Evolutionary conservation across 2,329 filamentous ascomycete genomes (phyloP).

Genomic region (Emergomyces pasteurianus): DNA sequence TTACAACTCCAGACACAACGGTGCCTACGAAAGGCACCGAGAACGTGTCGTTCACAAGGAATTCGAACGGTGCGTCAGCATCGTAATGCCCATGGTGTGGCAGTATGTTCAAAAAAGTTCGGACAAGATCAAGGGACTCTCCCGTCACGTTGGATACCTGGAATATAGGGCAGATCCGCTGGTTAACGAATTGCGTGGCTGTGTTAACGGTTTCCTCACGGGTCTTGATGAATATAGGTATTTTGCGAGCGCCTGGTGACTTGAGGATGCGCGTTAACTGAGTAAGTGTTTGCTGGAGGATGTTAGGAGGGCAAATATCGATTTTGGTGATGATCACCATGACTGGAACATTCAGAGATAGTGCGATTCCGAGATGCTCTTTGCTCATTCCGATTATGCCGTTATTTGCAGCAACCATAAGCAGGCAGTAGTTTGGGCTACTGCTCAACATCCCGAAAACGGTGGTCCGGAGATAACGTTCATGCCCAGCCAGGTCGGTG

Average conservation of each 20-base stretch:
- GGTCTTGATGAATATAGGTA: slow-evolving; percentile 88
- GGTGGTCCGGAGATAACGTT: slow-evolving; percentile 87
- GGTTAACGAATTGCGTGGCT: slow-evolving; percentile 87
- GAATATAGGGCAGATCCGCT: slow-evolving; percentile 93
- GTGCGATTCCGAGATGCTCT: slow-evolving; percentile 88
- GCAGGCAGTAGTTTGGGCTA: slow-evolving; percentile 90
- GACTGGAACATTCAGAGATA: slow-evolving; percentile 90
- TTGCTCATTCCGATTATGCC: slow-evolving; percentile 96
- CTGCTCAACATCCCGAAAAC: slow-evolving; percentile 91
- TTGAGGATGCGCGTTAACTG: slow-evolving; percentile 90
- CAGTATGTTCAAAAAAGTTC: slow-evolving; percentile 87
- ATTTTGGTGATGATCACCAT: slow-evolving; percentile 99
- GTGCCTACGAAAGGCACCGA: slow-evolving; percentile 95
- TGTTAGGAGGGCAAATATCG: slow-evolving; percentile 92
- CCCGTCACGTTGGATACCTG: slow-evolving; percentile 97
- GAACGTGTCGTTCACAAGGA: slow-evolving; percentile 94
- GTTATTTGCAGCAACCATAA: slow-evolving; percentile 98
- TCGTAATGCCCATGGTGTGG: slow-evolving; percentile 93
- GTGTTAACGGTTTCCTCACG: slow-evolving; percentile 89
- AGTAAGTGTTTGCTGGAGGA: slow-evolving; percentile 81
- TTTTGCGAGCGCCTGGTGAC: slow-evolving; percentile 84
- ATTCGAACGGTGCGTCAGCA: slow-evolving; percentile 76
- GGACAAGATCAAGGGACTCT: slow-evolving; percentile 76
- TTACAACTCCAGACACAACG: slow-evolving; percentile 88
- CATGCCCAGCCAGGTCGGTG: slow-evolving; percentile 88